Base-by-base conservation (phyloP, 2,329 filamentous ascomycete genomes). In the Fusarium goolgardi region DNA sequence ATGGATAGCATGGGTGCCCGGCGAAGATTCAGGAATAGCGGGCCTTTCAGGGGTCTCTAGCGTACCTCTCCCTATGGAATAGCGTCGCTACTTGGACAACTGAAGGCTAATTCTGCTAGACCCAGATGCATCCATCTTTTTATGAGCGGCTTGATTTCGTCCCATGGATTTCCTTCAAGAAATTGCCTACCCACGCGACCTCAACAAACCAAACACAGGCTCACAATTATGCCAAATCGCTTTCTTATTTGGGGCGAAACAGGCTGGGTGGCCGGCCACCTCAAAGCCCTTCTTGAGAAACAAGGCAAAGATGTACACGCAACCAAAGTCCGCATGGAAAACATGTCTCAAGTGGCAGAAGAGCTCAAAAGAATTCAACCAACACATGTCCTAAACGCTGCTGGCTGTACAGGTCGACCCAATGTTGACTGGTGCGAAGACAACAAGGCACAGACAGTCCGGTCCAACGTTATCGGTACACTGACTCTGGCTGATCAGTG, bases 381-480 rank as follows among this genome's bases (percentile, higher is more conserved):
- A 23, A 90, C 88, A 5, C 88, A 90, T 73, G 88, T 91, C 57
- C 79, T 91, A 51, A 90, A 90, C 77, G 86, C 85, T 63, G 89
- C 89, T 47, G 89, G 88, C 63, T 87, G 84, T 74, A 91, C 88
- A 5, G 89, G 89, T 50, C 53, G 61, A 11, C 66, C 62, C 6
- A 65, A 61, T 6, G 63, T 64, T 13, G 51, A 66, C 20, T 52
- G 52, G 39, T 35, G 21, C 9, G 89, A 91, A 79, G 86, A 89
- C 73, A 85, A 91, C 81, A 89, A 86, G 78, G 85, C 89, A 77
- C 85, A 86, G 56, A 91, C 89, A 9, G 85, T 91, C 74, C 84
- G 88, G 61, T 89, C 86, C 75, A 91, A 91, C 73, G 88, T 88
- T 56, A 84, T 90, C 46, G 89, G 89, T 55, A 86, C 88, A 35